Base-by-base conservation (phyloP, 345 rosid species). In the Rhodamnia rubescens region DNA sequence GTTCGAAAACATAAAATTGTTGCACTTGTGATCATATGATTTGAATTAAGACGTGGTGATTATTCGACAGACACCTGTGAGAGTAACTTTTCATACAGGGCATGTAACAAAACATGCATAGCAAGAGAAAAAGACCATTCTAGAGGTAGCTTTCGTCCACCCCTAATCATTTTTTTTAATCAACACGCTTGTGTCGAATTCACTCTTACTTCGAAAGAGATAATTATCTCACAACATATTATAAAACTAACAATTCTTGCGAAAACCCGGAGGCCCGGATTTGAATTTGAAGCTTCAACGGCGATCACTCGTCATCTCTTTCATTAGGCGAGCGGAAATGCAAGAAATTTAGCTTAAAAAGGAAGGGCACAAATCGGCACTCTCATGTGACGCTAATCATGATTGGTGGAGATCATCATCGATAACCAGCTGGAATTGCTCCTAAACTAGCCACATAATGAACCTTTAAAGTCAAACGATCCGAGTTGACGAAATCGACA, bases 121-220 rank as follows among this genome's bases (percentile, higher is more conserved):
- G 12, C 42, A 16, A 64, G 12, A 27, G 1, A 61, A 61, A 29
- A 61, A 1, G 13, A 14, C 8, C 0, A 0, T 29, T 5, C 15
- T 11, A 16, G 8, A 16, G 1, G 2, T 8, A 29, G 0, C 8
- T 32, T 0, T 32, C 3, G 1, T 11, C 0, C 15, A 5, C 4
- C 7, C 3, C 16, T 61, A 29, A 4, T 11, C 1, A 15, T 14
- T 29, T 5, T 61, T 29, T 29, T 29, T 5, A 15, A 15, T 1
- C 18, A 29, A 0, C 32, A 8, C 24, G 29, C 1, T 0, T 0
- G 0, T 2, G 10, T 1, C 11, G 2, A 1, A 8, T 2, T 21
- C 57, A 21, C 11, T 20, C 11, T 4, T 54, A 1, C 0, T 20
- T 53, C 3, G 22, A 8, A 54, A 7, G 9, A 21, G 11, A 54